phyloP scores from a whole-genome alignment of 306 rosid species.

The Cicer chorassanicum region DNA sequence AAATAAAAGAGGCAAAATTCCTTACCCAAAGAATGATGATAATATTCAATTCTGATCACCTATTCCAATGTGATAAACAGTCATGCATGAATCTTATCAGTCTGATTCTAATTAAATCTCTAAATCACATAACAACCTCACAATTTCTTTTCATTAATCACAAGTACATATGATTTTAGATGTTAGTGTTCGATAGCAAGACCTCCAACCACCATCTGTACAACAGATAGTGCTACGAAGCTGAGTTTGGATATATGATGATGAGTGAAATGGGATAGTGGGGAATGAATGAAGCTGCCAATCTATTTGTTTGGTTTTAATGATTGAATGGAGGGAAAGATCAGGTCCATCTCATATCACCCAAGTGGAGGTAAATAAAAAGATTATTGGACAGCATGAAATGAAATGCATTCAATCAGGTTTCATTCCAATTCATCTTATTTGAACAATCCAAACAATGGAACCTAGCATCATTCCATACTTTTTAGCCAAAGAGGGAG shows the following conservation, averaged over 20 bases:
- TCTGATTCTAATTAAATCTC: conserved; percentile 8
- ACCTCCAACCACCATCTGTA: no score
- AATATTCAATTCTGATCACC: neutral
- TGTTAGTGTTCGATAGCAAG: no score
- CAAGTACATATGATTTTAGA: conserved; percentile 25
- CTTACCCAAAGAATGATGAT: conserved; percentile 6
- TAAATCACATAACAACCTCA: conserved; percentile 19
- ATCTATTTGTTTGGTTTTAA: neutral
- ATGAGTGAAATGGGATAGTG: neutral
- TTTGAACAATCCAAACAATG: neutral
- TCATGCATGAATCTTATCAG: conserved; percentile 6
- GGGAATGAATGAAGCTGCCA: conserved; percentile 4
- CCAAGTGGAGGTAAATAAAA: neutral
- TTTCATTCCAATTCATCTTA: neutral
- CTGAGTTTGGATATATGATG: neutral
- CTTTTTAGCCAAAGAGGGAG: neutral
- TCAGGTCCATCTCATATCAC: neutral
- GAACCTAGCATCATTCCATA: conserved; percentile 3
- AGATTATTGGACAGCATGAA: neutral
- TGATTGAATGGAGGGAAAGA: neutral
- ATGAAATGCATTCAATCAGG: neutral
- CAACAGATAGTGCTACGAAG: neutral
- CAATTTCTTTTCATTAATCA: conserved; percentile 13
- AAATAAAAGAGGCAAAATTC: conserved; percentile 19
- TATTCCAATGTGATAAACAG: neutral